These are phyloP conservation scores for Saturnispora dispora DNA, from an alignment of 805 yeast species.

Conservation along the genomic window DNA sequence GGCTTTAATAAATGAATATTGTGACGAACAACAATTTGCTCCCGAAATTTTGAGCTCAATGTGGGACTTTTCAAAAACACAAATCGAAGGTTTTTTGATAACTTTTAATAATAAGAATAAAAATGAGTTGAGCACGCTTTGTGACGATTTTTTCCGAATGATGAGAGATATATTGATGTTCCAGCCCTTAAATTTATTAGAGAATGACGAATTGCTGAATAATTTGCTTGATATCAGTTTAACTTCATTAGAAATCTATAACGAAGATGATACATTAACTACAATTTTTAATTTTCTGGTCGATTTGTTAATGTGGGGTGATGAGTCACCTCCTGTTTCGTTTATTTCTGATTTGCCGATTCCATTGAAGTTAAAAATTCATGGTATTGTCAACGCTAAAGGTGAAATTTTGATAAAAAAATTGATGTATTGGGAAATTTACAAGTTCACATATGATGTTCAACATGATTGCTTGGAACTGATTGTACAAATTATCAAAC, in stretches of 20 bases:
- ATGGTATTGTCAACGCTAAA: constrained; percentile 29
- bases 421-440: constrained; percentile 58
- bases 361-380: constrained; percentile 38
- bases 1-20: constrained; percentile 63
- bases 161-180: constrained; percentile 69
- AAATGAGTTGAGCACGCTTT: constrained; percentile 39
- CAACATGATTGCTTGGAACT: constrained; percentile 70
- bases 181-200: constrained; percentile 48
- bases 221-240: constrained; percentile 53
- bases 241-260: constrained; percentile 40
- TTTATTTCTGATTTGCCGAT: constrained; percentile 49
- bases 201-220: constrained; percentile 37
- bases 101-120: constrained; percentile 24
- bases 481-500: constrained; percentile 50
- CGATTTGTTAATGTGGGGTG: constrained; percentile 81
- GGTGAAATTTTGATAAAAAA: constrained; percentile 53
- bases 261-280: constrained; percentile 62
- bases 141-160: constrained; percentile 84
- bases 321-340: constrained; percentile 70
- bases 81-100: constrained; percentile 48
- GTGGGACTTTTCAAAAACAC: constrained; percentile 67
- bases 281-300: constrained; percentile 68
- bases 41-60: constrained; percentile 31
- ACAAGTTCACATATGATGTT: constrained; percentile 60
- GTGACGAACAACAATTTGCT: constrained; percentile 34